Evolutionary conservation across 108 stramenopile species (phyloP), one percentile per base, ranked within the genome.

Genomic region (Asterionellopsis glacialis): DNA sequence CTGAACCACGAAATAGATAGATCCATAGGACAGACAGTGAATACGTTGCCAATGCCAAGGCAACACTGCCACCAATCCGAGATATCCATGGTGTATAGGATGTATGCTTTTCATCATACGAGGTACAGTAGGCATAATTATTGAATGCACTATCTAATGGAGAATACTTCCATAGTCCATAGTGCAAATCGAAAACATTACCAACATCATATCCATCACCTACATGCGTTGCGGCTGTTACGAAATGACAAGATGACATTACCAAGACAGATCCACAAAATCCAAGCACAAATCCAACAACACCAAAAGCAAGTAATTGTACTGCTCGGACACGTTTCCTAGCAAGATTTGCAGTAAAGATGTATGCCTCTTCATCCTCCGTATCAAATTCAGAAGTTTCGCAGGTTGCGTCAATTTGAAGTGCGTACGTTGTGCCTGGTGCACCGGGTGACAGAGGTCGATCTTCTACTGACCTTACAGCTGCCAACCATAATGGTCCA

Each of bases 161-260:
- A 55, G 73, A 65, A 51, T 78, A 82, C 51, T 75, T 76, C 74
- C 74, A 82, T 11, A 82, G 55, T 42, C 81, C 81, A 61, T 67
- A 75, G 50, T 78, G 81, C 54, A 78, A 45, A 14, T 60, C 59
- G 57, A 74, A 81, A 39, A 51, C 49, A 18, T 59, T 16, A 9
- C 47, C 9, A 15, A 53, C 52, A 1, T 59, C 44, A 12, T 56
- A 47, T 18, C 63, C 22, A 26, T 63, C 63, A 22, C 73, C 76
- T 6, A 71, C 72, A 21, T 24, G 39, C 39, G 77, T 59, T 5
- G 47, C n/a, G 18, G 64, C 70, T 1, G 75, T 70, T 9, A 71
- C 71, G 48, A 77, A 78, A 55, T 77, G 67, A 55, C 81, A 82
- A 13, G 71, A 68, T 0, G 73, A 64, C 25, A 67, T 51, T 14